Evolutionary conservation across 2,329 filamentous ascomycete species (phyloP).

Genomic region (Calonectria leucothoes): DNA sequence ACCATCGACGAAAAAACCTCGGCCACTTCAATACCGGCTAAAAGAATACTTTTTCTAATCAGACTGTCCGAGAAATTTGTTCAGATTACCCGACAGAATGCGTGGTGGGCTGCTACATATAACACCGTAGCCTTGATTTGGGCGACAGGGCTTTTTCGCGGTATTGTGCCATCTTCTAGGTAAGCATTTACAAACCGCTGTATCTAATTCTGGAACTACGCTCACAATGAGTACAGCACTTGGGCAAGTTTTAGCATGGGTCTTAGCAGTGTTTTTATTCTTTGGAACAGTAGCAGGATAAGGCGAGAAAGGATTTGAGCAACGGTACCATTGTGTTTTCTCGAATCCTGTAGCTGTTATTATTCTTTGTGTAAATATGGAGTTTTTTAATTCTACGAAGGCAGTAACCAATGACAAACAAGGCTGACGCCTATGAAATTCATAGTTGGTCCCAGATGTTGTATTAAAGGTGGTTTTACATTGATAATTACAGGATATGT

Average conservation of each 20-base stretch:
- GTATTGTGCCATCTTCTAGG: not conserved
- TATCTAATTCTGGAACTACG: not conserved
- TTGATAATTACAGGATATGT: too few relatives aligned
- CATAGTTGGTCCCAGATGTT: too few relatives aligned
- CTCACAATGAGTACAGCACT: not conserved
- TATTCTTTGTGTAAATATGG: too few relatives aligned
- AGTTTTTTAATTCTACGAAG: too few relatives aligned
- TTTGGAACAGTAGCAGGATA: not conserved
- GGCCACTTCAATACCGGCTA: not conserved
- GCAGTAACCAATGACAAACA: too few relatives aligned
- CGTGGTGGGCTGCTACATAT: not conserved
- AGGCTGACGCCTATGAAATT: too few relatives aligned
- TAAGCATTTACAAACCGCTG: not conserved
- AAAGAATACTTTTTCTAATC: not conserved
- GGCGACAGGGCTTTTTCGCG: not conserved
- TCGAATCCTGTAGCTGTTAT: too few relatives aligned
- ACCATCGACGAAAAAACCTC: not conserved
- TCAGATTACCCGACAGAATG: not conserved
- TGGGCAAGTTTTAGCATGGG: not conserved
- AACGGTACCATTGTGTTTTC: not conserved
- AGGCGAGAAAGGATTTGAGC: not conserved
- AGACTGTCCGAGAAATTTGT: not conserved
- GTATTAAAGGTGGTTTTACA: too few relatives aligned
- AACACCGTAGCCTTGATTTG: not conserved
- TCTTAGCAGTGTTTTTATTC: not conserved